Percentiles rank a stretch among this genome's conserved stretches.
phyloP scores from a whole-genome alignment of 768 basidiomycete species.

The Leccinum pellstonianum region DNA sequence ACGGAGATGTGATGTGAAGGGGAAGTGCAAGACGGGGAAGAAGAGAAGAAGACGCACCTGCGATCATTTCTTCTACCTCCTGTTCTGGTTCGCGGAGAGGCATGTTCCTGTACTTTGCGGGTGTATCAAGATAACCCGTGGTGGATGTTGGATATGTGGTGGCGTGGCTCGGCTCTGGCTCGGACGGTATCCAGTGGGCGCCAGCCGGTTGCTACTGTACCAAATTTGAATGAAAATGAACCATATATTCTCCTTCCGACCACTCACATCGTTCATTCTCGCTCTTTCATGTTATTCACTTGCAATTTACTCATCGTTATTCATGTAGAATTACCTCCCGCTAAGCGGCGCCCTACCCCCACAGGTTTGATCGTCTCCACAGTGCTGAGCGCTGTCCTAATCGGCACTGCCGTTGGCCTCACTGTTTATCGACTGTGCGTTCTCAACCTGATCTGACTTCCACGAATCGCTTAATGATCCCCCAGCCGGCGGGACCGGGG shows the following conservation, averaged over 20 bases:
- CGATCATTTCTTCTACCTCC: slow-evolving; percentile 48
- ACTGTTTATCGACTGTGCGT: slow-evolving; percentile 85
- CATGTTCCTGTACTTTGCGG: slow-evolving; percentile 55
- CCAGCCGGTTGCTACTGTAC: slow-evolving; percentile 7
- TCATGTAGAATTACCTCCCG: slow-evolving; percentile 70
- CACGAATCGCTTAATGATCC: slow-evolving; percentile 2
- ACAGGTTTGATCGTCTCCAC: slow-evolving; percentile 82
- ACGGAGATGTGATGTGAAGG: slow-evolving; percentile 7
- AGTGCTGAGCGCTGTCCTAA: slow-evolving; percentile 80
- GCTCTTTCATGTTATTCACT: slow-evolving; percentile 32
- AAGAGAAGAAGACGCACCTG: slow-evolving; percentile 39
- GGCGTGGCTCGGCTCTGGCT: slow-evolving; percentile 53
- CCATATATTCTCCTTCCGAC: slow-evolving; percentile 10
- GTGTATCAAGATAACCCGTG: slow-evolving; percentile 67
- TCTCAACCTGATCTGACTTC: not conserved
- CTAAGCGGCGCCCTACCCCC: slow-evolving; percentile 78
- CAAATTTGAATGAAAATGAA: slow-evolving; percentile 16
- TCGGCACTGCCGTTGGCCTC: slow-evolving; percentile 83
- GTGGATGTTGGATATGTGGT: slow-evolving; percentile 52
- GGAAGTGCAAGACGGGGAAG: slow-evolving; percentile 14
- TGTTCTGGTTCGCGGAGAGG: slow-evolving; percentile 30
- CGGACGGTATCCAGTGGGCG: slow-evolving; percentile 59
- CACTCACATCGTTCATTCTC: slow-evolving; percentile 10
- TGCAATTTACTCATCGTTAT: slow-evolving; percentile 44
- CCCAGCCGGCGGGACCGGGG: slow-evolving; percentile 77